Evolutionary conservation across 75 land plant genomes (phyloP), one percentile per base, ranked within the genome.

Genomic region (Pinus tabuliformis): DNA sequence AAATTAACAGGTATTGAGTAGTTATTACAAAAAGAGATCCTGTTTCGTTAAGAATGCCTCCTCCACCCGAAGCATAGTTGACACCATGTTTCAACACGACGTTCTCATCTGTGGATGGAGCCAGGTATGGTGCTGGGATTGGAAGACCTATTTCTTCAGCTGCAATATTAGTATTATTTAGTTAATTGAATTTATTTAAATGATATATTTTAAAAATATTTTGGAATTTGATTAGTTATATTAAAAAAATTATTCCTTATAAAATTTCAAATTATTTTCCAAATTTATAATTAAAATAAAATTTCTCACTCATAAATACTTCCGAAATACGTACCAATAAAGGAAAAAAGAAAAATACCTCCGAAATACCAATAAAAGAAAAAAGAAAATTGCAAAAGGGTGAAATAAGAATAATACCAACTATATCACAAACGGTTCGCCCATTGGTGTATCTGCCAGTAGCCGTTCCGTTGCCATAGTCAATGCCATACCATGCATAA

Each of bases 361-460:
- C 24, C 62, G 15, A n/a, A 22, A 22, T 61, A 8, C 16, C 6
- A 1, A 8, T 62, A 6, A 18, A 9, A 22, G 17, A 9, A 9
- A 22, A 1, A 75, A 21, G 24, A 1, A n/a, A 18, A 56, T 64
- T 45, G 45, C 6, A 24, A 36, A 45, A 62, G 62, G 3, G 17
- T 14, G 49, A 78, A 2, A 39, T n/a, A 68, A 68, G 63, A n/a
- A n/a, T 16, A 7, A 49, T 84, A 92, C 95, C 92, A 33, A 92
- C 79, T 20, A 92, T 86, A 71, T 92, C 95, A 21, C 90, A 91
- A 45, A 91, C 81, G 17, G 93, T 92, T 4, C 87, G 81, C 26
- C 95, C 95, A 86, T 92, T 92, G 36, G 81, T 70, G 85, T 86
- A 92, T 82, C 95, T 90, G 6, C 95, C 95, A 72, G 87, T 92